phyloP scores from a whole-genome alignment of 768 basidiomycete genomes.

The Boletus tylopilopsis region DNA sequence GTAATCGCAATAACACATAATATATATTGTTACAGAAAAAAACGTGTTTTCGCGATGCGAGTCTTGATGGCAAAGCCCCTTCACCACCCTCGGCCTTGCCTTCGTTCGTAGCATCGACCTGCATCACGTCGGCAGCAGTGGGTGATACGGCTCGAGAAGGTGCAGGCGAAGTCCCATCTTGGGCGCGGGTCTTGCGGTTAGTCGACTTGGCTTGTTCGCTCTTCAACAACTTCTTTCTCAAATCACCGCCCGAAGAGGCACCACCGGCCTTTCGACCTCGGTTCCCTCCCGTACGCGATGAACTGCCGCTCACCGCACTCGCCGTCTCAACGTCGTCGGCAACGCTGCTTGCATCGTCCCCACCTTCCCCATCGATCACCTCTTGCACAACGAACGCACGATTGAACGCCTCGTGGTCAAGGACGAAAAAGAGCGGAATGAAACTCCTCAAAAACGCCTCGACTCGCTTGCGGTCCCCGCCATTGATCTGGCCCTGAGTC shows the following conservation, averaged over 20 bases:
- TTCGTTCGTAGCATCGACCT: constrained; percentile 29
- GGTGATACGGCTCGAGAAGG: constrained; percentile 65
- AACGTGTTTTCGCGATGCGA: constrained; percentile 45
- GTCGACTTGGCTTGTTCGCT: constrained; percentile 77
- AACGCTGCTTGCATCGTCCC: constrained; percentile 40
- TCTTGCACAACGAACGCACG: constrained; percentile 63
- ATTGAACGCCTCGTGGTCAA: constrained; percentile 69
- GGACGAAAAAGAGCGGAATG: constrained; percentile 73
- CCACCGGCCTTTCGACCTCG: constrained; percentile 39
- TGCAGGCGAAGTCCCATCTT: constrained; percentile 50
- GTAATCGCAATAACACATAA: constrained; percentile 77
- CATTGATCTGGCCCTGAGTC: constrained; percentile 68
- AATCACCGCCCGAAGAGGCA: constrained; percentile 50
- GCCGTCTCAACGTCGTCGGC: constrained; percentile 37
- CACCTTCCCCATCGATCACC: constrained; percentile 57
- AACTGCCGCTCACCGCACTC: constrained; percentile 26
- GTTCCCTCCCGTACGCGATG: constrained; percentile 33
- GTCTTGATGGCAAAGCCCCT: constrained; percentile 21
- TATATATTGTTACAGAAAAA: constrained; percentile 91
- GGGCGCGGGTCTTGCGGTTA: constrained; percentile 53
- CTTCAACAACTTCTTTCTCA: constrained; percentile 78
- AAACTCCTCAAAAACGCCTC: constrained; percentile 79
- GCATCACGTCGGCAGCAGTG: constrained; percentile 43
- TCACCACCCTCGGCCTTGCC: constrained; percentile 19
- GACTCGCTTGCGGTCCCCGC: constrained; percentile 72